Evolutionary conservation across 2,329 filamentous ascomycete species (phyloP).

Genomic region (Fusarium dlaminii): DNA sequence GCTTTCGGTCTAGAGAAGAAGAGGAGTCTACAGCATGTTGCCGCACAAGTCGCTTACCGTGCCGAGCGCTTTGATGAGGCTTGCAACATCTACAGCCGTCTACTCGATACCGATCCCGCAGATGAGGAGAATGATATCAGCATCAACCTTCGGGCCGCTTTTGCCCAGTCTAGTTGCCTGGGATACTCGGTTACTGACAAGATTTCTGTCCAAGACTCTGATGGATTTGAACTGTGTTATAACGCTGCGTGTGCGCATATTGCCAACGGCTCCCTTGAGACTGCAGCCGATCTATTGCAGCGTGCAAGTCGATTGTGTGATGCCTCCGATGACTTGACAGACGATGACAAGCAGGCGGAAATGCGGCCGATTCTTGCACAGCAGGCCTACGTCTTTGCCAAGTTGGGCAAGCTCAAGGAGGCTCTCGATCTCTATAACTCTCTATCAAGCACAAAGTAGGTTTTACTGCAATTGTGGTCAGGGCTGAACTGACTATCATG

Average conservation of each 20-base stretch:
- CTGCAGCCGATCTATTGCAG: slow-evolving; percentile 74
- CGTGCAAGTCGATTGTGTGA: slow-evolving; percentile 77
- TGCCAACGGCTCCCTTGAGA: slow-evolving; percentile 71
- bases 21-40: slow-evolving; percentile 60
- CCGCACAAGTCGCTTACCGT: slow-evolving; percentile 77
- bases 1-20: slow-evolving; percentile 43
- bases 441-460: slow-evolving; percentile 71
- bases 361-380: slow-evolving; percentile 80
- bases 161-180: slow-evolving; percentile 78
- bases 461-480: neutral
- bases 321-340: slow-evolving; percentile 74
- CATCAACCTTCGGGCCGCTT: slow-evolving; percentile 78
- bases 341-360: slow-evolving; percentile 79
- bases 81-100: slow-evolving; percentile 67
- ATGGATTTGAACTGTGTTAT: slow-evolving; percentile 84
- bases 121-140: slow-evolving; percentile 78
- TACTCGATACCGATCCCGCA: slow-evolving; percentile 59
- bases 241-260: slow-evolving; percentile 81
- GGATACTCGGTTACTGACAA: slow-evolving; percentile 58
- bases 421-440: slow-evolving; percentile 70
- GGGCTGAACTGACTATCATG: slow-evolving; percentile 28
- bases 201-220: slow-evolving; percentile 66
- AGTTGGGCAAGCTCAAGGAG: slow-evolving; percentile 72
- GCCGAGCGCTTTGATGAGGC: slow-evolving; percentile 77
- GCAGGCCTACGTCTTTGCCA: slow-evolving; percentile 76